Percentiles rank a stretch among this genome's conserved stretches.
Conservation (phyloP, 192 early-diverging fungal genomes). For the Polychytrium aggregatum region DNA sequence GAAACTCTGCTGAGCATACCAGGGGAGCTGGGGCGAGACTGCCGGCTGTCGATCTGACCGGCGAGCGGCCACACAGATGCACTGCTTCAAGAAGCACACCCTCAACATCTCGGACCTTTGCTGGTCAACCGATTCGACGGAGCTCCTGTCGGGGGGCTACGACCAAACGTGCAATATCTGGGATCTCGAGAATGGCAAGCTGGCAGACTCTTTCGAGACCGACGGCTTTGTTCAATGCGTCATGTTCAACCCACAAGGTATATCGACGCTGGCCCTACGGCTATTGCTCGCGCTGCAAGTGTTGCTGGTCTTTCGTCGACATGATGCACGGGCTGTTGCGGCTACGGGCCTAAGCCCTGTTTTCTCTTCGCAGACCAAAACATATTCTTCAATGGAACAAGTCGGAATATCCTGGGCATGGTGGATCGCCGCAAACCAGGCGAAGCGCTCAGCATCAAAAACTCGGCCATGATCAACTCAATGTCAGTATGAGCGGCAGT, state of each 20-base stretch:
- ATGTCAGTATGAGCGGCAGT: slow-evolving; percentile 46
- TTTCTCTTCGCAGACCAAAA: slow-evolving; percentile 47
- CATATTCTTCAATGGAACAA: slow-evolving; percentile 69
- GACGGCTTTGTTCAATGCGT: slow-evolving; percentile 86
- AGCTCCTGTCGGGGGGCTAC: slow-evolving; percentile 62
- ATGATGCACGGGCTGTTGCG: neutral
- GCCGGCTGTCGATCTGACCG: too few relatives aligned
- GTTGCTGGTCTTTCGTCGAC: too few relatives aligned
- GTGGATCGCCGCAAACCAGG: slow-evolving; percentile 43
- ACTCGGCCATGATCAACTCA: slow-evolving; percentile 74
- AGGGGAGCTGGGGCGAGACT: too few relatives aligned
- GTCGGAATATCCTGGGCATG: slow-evolving; percentile 58
- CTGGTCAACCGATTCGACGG: slow-evolving; percentile 58
- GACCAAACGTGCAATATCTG: slow-evolving; percentile 74
- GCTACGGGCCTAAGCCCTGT: neutral
- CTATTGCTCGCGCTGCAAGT: slow-evolving; percentile 1
- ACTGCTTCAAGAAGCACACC: slow-evolving; percentile 60
- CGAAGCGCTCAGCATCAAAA: slow-evolving; percentile 27
- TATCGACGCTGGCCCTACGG: neutral
- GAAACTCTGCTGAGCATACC: too few relatives aligned
- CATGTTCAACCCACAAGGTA: slow-evolving; percentile 60
- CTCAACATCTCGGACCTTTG: slow-evolving; percentile 70
- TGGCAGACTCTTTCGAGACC: slow-evolving; percentile 46
- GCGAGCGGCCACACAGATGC: slow-evolving; percentile 21
- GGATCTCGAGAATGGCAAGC: slow-evolving; percentile 60